These are phyloP conservation scores for Saturnispora dispora DNA, from an alignment of 805 yeast species.

Conservation along the genomic window DNA sequence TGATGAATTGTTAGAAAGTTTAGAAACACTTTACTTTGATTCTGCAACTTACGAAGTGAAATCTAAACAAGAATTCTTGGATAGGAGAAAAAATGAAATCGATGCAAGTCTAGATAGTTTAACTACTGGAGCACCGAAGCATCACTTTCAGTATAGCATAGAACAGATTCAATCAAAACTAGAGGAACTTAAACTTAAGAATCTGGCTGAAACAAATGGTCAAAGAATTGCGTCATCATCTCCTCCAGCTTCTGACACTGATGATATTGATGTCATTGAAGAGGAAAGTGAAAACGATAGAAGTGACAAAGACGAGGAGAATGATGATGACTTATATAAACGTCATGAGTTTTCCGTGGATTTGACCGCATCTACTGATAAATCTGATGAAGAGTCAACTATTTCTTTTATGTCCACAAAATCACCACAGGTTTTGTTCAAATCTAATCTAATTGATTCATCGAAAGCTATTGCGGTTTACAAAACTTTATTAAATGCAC, in stretches of 20 bases:
- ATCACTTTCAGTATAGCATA: constrained; percentile 8
- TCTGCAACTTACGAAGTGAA: constrained; percentile 32
- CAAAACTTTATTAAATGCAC: constrained; percentile 47
- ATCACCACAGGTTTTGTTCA: constrained; percentile 59
- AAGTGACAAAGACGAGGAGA: constrained; percentile 25
- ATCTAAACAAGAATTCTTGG: constrained; percentile 15
- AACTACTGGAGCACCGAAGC: constrained; percentile 9
- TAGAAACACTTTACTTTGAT: constrained; percentile 50
- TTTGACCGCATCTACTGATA: background rate
- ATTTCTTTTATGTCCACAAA: constrained; percentile 54
- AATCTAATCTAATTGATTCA: constrained; percentile 36
- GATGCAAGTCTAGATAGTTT: background rate
- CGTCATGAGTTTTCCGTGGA: background rate
- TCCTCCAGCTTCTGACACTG: background rate
- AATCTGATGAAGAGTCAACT: constrained; percentile 23
- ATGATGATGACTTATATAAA: background rate
- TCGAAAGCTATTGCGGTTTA: constrained; percentile 44
- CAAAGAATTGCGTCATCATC: background rate
- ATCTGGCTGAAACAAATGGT: background rate
- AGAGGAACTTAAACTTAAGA: constrained; percentile 3
- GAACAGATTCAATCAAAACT: background rate
- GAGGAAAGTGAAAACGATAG: background rate
- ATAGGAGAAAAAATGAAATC: constrained; percentile 13
- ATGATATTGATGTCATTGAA: background rate
- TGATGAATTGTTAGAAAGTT: constrained; percentile 32